Conservation (phyloP, 495 filamentous ascomycete genomes). For the Parachaetomium inaequale region DNA sequence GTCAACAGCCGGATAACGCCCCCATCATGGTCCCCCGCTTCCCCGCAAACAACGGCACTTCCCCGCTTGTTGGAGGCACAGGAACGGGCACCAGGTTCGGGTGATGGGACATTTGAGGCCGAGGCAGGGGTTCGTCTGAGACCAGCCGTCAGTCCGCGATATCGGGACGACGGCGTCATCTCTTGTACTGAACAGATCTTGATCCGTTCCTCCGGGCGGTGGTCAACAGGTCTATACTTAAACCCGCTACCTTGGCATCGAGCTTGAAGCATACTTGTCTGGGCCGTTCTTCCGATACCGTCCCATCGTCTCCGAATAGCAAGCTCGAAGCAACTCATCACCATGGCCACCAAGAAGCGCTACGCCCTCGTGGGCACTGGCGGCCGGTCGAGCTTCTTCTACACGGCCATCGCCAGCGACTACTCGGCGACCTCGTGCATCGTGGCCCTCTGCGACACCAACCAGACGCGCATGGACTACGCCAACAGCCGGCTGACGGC, state of each 20-base stretch:
- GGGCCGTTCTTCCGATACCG: not conserved
- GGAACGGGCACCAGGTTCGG: conserved; percentile 1
- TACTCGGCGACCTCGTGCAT: conserved; percentile 46
- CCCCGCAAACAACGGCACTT: not conserved
- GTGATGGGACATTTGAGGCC: conserved; percentile 17
- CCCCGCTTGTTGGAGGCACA: not conserved
- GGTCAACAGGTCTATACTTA: too few species aligned
- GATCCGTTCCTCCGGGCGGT: not conserved
- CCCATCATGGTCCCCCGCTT: too few species aligned
- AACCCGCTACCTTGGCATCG: too few species aligned
- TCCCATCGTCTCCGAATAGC: not conserved
- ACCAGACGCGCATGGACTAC: conserved; percentile 45
- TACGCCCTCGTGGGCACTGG: conserved; percentile 47
- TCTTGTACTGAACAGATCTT: not conserved
- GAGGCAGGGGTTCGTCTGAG: conserved; percentile 3
- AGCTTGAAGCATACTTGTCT: too few species aligned
- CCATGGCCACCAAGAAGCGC: conserved; percentile 28
- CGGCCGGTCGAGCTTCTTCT: conserved; percentile 52
- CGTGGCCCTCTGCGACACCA: conserved; percentile 51
- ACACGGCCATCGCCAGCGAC: conserved; percentile 49
- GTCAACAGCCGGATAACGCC: not conserved
- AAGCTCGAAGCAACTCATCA: not conserved
- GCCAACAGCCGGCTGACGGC: conserved; percentile 37
- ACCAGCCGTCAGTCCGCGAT: not conserved
- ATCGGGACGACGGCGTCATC: not conserved